A percentile compares a stretch with the other conserved stretches of the same genome.
Conservation (phyloP, 169 alveolate genomes). For the Eimeria sp. region DNA sequence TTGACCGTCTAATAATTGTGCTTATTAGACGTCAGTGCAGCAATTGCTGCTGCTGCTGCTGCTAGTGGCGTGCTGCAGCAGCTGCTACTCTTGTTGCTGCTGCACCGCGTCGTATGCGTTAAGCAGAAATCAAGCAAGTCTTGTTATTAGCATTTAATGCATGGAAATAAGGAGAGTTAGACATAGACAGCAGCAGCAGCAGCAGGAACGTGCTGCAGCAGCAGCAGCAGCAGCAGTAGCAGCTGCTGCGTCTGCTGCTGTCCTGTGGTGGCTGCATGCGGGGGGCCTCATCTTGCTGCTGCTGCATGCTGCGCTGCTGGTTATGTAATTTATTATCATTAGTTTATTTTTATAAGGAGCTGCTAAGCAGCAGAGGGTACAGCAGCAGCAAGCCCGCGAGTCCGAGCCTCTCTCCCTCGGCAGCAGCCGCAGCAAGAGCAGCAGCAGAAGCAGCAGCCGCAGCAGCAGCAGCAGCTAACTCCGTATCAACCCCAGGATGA, state of each 20-base stretch:
- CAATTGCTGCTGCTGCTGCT: slow-evolving; percentile 13
- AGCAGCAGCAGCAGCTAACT: slow-evolving; percentile 49
- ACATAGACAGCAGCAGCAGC: slow-evolving; percentile 16
- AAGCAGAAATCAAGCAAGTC: neutral
- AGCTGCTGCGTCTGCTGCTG: slow-evolving; percentile 51
- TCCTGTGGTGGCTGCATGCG: slow-evolving; percentile 42
- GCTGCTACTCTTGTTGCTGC: slow-evolving; percentile 16
- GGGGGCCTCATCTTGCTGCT: slow-evolving; percentile 17
- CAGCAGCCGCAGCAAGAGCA: neutral
- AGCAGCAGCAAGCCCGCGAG: slow-evolving; percentile 23
- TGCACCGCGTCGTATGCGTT: slow-evolving; percentile 1
- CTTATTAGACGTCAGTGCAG: neutral
- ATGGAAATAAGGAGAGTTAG: neutral
- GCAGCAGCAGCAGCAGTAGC: slow-evolving; percentile 7
- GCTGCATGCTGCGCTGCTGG: neutral
- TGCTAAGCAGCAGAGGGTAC: neutral
- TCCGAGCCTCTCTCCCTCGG: slow-evolving; percentile 1
- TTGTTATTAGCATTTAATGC: neutral
- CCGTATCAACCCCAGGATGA: neutral
- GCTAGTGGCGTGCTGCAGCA: neutral
- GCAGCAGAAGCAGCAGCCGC: slow-evolving; percentile 55
- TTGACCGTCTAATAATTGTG: too few relatives aligned
- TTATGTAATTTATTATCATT: neutral
- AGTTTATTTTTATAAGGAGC: neutral
- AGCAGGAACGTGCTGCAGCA: neutral